Base-by-base conservation (phyloP, 352 stramenopile species). In the Phytopythium boreale region DNA sequence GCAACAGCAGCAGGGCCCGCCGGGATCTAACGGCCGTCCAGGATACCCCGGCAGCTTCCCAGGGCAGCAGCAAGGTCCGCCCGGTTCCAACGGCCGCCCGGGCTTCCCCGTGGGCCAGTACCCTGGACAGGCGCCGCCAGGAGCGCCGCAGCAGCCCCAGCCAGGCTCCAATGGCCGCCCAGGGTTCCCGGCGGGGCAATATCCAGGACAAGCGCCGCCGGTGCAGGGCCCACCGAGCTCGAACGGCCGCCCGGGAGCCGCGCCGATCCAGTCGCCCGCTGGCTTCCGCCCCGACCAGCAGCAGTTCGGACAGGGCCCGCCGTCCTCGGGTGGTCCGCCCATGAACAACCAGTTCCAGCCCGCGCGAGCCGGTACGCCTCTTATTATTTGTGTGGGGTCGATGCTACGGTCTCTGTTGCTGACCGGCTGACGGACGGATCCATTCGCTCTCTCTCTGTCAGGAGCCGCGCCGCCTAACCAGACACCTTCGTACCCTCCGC, bases 291-390 rank as follows among this genome's bases (percentile, higher is more conserved):
- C 69, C 26, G 69, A 62, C 19, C 63, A 68, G 57, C 62, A 58
- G 43, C 69, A 72, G 50, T 75, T 75, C 52, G 57, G 50, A 5
- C 69, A 67, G 56, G 61, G 68, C 61, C 43, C 59, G 9, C 47
- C 46, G 9, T 76, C 76, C 11, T 72, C 74, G n/a, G 71, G 70
- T 37, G 73, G 59, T 24, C 70, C 59, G 14, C 77, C 79, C 37
- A 64, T 81, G 61, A 86, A 77, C 62, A 70, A 49, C 31, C 64
- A 84, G 51, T 80, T 75, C 49, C 59, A 69, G 50, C 72, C 75
- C 24, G 12, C 10, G 9, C 58, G 43, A 46, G 43, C 22, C 26
- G 55, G 55, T 60, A 36, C 11, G 36, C 19, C 50, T 26, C 26
- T n/a, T 3, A 36, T 36, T 36, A 14, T 2, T 39, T 39, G 34